Evolutionary conservation across 1,284 basidiomycete genomes (phyloP), one percentile per base, ranked within the genome.

Genomic region (Wolfiporia cocos): DNA sequence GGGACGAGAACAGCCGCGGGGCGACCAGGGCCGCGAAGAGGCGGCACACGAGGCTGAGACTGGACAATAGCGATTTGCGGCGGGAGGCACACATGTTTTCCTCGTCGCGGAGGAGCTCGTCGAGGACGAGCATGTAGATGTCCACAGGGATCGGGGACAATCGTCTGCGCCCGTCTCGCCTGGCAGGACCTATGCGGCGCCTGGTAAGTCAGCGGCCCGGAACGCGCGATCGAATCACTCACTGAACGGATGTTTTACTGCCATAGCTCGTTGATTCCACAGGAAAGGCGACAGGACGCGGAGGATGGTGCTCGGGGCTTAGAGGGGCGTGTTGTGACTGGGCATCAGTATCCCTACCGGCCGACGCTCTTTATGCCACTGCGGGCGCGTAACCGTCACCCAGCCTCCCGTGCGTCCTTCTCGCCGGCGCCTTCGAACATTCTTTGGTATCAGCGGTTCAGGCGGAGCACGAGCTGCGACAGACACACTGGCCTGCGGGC

Each of bases 1-100:
- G 4, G 17, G 23, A 24, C 18, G 37, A 29, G 45, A 43, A 49
- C 11, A 49, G 48, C 35, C 47, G 46, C 10, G 41, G 48, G 14
- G 36, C 24, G 34, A 36, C 54, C 1, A 61, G 23, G 15, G 60
- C 56, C 39, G 59, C 62, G 43, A 74, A 73, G 50, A 70, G 64
- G 21, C 63, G 63, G 49, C 72, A 74, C 22, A 69, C 68, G 31
- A 56, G 55, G 4, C 67, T 62, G 21, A 74, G 56, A 9, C 50
- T 59, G 21, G 49, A 46, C 10, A 71, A 51, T 2, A 39, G 44
- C 7, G 17, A 38, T 32, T 49, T 49, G 35, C 51, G 40, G 17
- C 52, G 49, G 7, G 17, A 17, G 20, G 33, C 12, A 15, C 41
- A 34, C 28, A 33, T 15, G n/a, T 37, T 21, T 12, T 33, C 31